phyloP scores from a whole-genome alignment of 2,329 filamentous ascomycete genomes.

The Aspergillus oerlinghausenensis region DNA sequence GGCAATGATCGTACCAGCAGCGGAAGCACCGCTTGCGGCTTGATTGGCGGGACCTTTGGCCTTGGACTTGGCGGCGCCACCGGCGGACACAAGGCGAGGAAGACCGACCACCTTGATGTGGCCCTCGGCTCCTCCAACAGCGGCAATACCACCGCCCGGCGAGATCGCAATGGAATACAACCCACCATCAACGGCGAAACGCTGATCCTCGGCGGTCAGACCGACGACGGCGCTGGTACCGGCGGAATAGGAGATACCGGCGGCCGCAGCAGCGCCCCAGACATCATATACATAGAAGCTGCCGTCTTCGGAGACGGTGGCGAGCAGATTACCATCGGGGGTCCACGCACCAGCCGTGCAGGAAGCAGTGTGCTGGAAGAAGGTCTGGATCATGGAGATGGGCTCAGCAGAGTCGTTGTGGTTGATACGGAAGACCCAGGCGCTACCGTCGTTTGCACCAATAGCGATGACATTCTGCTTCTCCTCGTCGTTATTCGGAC shows the following conservation, averaged over 20 bases:
- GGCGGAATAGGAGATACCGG: conserved; percentile 53
- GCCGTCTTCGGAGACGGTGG: conserved; percentile 83
- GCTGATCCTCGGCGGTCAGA: conserved; percentile 75
- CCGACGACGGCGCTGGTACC: conserved; percentile 65
- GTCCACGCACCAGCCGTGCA: conserved; percentile 92
- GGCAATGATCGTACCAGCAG: conserved; percentile 72
- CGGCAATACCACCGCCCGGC: conserved; percentile 72
- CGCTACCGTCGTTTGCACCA: conserved; percentile 82
- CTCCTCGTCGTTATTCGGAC: conserved; percentile 39
- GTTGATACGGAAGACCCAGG: conserved; percentile 93
- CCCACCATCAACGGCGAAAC: conserved; percentile 87
- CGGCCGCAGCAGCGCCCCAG: conserved; percentile 70
- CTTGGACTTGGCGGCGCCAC: conserved; percentile 45
- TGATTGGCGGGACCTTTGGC: conserved; percentile 41
- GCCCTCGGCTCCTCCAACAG: conserved; percentile 82
- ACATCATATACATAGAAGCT: conserved; percentile 91
- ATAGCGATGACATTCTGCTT: conserved; percentile 80
- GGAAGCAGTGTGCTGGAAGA: conserved; percentile 80
- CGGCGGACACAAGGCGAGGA: conserved; percentile 54
- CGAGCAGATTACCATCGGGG: conserved; percentile 77
- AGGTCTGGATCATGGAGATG: conserved; percentile 80
- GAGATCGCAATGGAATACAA: conserved; percentile 84
- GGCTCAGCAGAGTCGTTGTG: conserved; percentile 55
- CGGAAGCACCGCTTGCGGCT: conserved; percentile 31
- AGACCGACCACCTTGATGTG: conserved; percentile 80